phyloP scores from a whole-genome alignment of 257 asterid species.

The Penstemon davidsonii region DNA sequence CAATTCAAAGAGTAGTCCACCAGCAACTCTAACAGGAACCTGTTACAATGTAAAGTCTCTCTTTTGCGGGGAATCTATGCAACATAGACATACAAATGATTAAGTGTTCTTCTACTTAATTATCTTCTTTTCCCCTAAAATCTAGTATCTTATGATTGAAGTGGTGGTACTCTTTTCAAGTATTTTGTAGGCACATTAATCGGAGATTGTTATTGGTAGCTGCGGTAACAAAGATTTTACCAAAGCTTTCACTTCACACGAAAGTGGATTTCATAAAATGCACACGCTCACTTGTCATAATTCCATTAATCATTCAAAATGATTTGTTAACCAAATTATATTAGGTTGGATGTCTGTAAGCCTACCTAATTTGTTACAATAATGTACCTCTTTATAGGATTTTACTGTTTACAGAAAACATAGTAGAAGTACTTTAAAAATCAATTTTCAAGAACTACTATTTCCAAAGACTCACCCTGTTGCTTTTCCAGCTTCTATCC shows the following conservation, averaged over 20 bases:
- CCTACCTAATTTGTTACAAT: background rate
- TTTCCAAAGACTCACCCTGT: background rate
- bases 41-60: conserved; percentile 23
- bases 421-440: background rate
- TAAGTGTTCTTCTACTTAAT: background rate
- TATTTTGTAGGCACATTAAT: background rate
- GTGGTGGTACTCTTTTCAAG: background rate
- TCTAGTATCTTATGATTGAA: background rate
- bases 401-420: background rate
- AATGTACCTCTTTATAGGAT: conserved; percentile 5
- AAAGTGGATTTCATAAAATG: background rate
- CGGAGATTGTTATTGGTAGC: background rate
- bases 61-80: background rate
- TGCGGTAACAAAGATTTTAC: background rate
- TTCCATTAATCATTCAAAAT: background rate
- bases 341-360: background rate
- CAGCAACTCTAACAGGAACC: conserved; percentile 58
- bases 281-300: background rate
- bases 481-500: background rate
- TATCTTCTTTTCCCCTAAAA: background rate
- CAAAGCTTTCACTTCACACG: background rate
- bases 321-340: background rate
- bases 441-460: background rate
- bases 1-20: conserved; percentile 55
- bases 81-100: conserved; percentile 2